Evolutionary conservation across 2,329 filamentous ascomycete genomes (phyloP).

Genomic region (Fusarium sarcochroum): DNA sequence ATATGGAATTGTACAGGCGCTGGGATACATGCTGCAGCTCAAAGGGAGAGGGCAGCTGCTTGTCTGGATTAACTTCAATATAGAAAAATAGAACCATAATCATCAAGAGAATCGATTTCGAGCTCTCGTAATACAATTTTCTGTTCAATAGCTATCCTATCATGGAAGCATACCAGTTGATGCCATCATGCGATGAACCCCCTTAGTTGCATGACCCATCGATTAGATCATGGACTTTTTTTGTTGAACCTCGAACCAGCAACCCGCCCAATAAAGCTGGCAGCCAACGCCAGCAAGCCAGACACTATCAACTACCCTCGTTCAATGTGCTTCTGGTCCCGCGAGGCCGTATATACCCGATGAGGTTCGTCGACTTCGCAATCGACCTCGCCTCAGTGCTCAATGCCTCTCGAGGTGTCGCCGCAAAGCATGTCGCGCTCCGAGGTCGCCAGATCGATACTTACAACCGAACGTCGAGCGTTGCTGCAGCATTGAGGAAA

Average conservation of each 20-base stretch:
- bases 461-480: slow-evolving; percentile 63
- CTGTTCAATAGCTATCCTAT: not conserved
- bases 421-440: slow-evolving; percentile 72
- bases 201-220: slow-evolving; percentile 52
- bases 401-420: slow-evolving; percentile 77
- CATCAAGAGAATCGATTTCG: not conserved
- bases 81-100: not conserved
- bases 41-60: not conserved
- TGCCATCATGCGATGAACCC: slow-evolving; percentile 25
- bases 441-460: slow-evolving; percentile 67
- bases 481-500: slow-evolving; percentile 55
- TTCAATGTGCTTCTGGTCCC: slow-evolving; percentile 46
- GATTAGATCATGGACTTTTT: slow-evolving; percentile 48
- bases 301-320: slow-evolving; percentile 7
- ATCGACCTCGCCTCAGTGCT: slow-evolving; percentile 80
- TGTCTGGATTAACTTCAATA: not conserved
- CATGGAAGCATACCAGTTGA: not conserved
- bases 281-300: slow-evolving; percentile 38
- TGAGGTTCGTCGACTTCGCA: slow-evolving; percentile 74
- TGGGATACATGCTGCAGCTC: not conserved
- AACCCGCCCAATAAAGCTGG: slow-evolving; percentile 37
- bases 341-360: slow-evolving; percentile 52
- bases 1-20: slow-evolving; percentile 9
- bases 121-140: not conserved
- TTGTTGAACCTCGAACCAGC: slow-evolving; percentile 15